A percentile compares a stretch with the other conserved stretches of the same genome.
Conservation (phyloP, 371 early-diverging fungal genomes). For the Quaeritorhiza haematococci region DNA sequence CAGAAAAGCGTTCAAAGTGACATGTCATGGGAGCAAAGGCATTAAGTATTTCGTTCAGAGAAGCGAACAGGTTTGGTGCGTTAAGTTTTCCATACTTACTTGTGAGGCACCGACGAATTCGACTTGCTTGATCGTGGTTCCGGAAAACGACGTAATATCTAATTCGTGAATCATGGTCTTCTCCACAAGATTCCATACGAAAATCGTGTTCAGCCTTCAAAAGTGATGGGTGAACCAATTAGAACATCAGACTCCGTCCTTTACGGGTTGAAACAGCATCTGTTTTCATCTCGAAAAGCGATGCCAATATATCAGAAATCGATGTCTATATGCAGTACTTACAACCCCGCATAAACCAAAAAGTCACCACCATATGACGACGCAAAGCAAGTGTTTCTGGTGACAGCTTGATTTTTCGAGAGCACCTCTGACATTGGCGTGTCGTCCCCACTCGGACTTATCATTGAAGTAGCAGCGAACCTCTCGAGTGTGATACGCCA, state of each 20-base stretch:
- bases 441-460: neutral
- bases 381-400: no score
- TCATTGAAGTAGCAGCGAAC: slow-evolving; percentile 7
- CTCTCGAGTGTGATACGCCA: slow-evolving; percentile 39
- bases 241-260: no score
- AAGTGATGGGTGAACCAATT: no score
- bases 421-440: neutral
- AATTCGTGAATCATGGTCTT: slow-evolving; percentile 41
- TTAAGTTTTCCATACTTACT: no score
- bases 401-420: neutral
- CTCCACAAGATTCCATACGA: slow-evolving; percentile 42
- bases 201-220: slow-evolving; percentile 26
- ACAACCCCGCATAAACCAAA: slow-evolving; percentile 36
- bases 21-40: no score
- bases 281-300: no score
- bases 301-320: no score
- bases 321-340: no score
- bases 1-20: no score
- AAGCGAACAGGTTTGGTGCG: no score
- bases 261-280: no score
- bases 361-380: slow-evolving; percentile 33
- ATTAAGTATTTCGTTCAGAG: no score
- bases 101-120: slow-evolving; percentile 34
- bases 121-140: slow-evolving; percentile 26
- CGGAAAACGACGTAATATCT: slow-evolving; percentile 30